Conservation (phyloP, 805 yeast species). For the Candida insectalens region DNA sequence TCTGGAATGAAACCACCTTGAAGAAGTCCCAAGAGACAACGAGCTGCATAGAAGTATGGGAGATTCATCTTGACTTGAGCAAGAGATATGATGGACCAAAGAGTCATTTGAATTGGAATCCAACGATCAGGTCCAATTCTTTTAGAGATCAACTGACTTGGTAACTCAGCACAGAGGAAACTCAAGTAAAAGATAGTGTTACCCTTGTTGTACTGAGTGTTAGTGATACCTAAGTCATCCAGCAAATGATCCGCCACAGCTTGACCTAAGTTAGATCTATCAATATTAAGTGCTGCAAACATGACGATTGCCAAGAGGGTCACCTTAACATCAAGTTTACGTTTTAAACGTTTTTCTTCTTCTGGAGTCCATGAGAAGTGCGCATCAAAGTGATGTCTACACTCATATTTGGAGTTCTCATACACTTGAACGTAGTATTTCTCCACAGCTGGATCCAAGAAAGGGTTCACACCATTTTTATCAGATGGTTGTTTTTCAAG, state of each 20-base stretch:
- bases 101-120: slow-evolving; percentile 47
- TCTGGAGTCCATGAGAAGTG: slow-evolving; percentile 41
- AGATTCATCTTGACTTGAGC: too few species aligned
- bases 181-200: slow-evolving; percentile 42
- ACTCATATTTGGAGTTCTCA: slow-evolving; percentile 42
- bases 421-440: slow-evolving; percentile 35
- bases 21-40: slow-evolving; percentile 45
- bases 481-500: neutral
- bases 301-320: slow-evolving; percentile 48
- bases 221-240: slow-evolving; percentile 40
- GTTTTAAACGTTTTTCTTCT: slow-evolving; percentile 38
- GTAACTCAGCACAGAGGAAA: slow-evolving; percentile 50
- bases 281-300: slow-evolving; percentile 51
- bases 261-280: slow-evolving; percentile 46
- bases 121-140: slow-evolving; percentile 52
- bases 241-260: slow-evolving; percentile 47
- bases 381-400: slow-evolving; percentile 48
- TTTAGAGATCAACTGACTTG: slow-evolving; percentile 59
- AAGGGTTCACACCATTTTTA: slow-evolving; percentile 18
- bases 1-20: slow-evolving; percentile 71
- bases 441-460: slow-evolving; percentile 37
- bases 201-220: slow-evolving; percentile 53
- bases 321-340: slow-evolving; percentile 48
- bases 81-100: slow-evolving; percentile 55
- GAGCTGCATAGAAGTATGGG: slow-evolving; percentile 37